Base-by-base conservation (phyloP, 768 basidiomycete species). In the Calocera viscosa region DNA sequence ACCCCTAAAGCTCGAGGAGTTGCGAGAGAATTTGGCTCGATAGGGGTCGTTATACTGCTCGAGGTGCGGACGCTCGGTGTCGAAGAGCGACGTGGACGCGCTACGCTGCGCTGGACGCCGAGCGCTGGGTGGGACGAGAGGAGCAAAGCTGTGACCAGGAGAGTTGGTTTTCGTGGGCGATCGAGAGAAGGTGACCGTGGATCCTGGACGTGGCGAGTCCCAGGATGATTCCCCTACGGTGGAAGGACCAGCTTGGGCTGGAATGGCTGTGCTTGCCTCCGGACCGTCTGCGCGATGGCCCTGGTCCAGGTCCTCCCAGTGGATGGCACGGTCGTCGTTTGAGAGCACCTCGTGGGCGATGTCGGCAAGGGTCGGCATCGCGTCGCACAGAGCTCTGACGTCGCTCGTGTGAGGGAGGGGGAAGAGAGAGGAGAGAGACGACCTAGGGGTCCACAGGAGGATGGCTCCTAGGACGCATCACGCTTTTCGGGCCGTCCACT, bases 1-100 rank as follows among this genome's bases (percentile, higher is more conserved):
- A 49, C 86, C 82, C 28, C 89, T 82, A 72, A 89, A 89, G 38
- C 80, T 79, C 11, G 81, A 76, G 43, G 76, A 76, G n/a, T 69
- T 71, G 1, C 72, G 73, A 10, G 73, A 72, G 67, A 82, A 81
- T 70, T 74, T 72, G 16, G 38, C 39, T 24, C 67, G 28, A 39
- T 67, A 70, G 39, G 69, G 69, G 53, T 71, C 70, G 19, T 19
- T 60, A 19, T 2, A 19, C 5, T 28, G 30, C 26, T 60, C 53
- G 26, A 10, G 24, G 11, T 19, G 7, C 5, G 53, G 53, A 2
- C 26, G 53, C 14, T 60, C 53, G 5, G 30, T 10, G 19, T 60
- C 53, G 30, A 28, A 60, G 11, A 60, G 30, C 26, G 53, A 60
- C 30, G 53, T 32, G 14, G 53, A 60, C 2, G 30, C 53, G 53